These are phyloP conservation scores for Linum tenue DNA, from an alignment of 345 rosid genomes.

Conservation along the genomic window DNA sequence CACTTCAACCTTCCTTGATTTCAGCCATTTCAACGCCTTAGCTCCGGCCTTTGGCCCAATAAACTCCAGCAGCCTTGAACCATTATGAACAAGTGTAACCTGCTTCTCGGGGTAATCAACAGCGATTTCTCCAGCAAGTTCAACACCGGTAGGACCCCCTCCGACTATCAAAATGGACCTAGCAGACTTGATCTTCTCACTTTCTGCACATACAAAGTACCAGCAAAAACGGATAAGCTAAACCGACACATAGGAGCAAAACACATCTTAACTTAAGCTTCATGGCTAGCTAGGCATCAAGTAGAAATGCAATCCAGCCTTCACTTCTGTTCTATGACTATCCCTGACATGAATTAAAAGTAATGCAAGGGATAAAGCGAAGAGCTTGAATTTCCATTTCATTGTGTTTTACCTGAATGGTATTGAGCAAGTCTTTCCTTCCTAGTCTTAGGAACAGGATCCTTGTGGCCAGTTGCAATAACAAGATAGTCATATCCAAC, in stretches of 20 bases:
- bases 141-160: conserved; percentile 93
- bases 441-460: conserved; percentile 43
- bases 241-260: neutral
- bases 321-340: too few species aligned
- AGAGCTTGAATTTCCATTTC: too few species aligned
- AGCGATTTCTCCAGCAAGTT: conserved; percentile 84
- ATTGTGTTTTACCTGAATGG: conserved; percentile 35
- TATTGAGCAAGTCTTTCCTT: conserved; percentile 45
- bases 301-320: neutral
- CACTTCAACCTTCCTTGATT: conserved; percentile 60
- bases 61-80: conserved; percentile 74
- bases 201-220: conserved; percentile 31
- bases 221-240: neutral
- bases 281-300: neutral
- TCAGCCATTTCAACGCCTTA: conserved; percentile 65
- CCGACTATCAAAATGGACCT: conserved; percentile 68
- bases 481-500: conserved; percentile 70
- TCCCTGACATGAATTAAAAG: too few species aligned
- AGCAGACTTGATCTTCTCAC: conserved; percentile 65
- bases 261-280: neutral
- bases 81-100: conserved; percentile 68
- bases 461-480: conserved; percentile 67
- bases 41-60: conserved; percentile 57
- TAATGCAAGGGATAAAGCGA: neutral
- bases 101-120: conserved; percentile 72